Conservation (phyloP, 805 yeast species). For the Teunomyces stri region DNA sequence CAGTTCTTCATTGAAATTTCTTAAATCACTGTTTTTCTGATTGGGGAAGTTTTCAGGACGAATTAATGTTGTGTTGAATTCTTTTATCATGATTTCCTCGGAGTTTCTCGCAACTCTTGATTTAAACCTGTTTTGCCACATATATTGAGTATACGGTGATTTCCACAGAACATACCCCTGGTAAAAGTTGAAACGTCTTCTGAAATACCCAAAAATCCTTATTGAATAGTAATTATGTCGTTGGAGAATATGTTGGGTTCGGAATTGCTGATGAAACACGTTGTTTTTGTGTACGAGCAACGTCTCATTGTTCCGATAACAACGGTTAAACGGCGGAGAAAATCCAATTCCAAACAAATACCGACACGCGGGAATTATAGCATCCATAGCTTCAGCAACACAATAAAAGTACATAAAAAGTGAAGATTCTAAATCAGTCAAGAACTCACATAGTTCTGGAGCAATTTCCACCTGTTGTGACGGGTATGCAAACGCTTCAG, state of each 20-base stretch:
- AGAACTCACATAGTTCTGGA: constrained; percentile 9
- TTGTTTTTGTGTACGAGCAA: constrained; percentile 8
- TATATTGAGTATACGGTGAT: constrained; percentile 9
- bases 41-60: constrained; percentile 13
- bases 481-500: constrained; percentile 12
- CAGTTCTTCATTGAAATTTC: background rate
- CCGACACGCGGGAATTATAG: constrained; percentile 20
- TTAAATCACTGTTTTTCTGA: background rate
- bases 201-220: constrained; percentile 23
- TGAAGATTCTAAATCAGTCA: constrained; percentile 17
- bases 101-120: constrained; percentile 14
- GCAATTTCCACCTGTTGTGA: background rate
- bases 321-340: constrained; percentile 13
- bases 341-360: constrained; percentile 22
- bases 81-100: constrained; percentile 6
- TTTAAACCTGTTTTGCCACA: constrained; percentile 12
- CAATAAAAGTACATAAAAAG: constrained; percentile 21
- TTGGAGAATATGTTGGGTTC: constrained; percentile 16
- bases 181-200: constrained; percentile 17
- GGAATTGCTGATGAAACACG: constrained; percentile 5
- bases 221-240: constrained; percentile 25
- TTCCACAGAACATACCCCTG: constrained; percentile 17
- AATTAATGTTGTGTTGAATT: constrained; percentile 8
- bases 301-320: constrained; percentile 8
- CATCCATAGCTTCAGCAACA: constrained; percentile 20